A percentile compares a stretch with the other conserved stretches of the same genome.
These are phyloP conservation scores for Steccherinum ochraceum DNA, from an alignment of 768 basidiomycete species.

Conservation along the genomic window DNA sequence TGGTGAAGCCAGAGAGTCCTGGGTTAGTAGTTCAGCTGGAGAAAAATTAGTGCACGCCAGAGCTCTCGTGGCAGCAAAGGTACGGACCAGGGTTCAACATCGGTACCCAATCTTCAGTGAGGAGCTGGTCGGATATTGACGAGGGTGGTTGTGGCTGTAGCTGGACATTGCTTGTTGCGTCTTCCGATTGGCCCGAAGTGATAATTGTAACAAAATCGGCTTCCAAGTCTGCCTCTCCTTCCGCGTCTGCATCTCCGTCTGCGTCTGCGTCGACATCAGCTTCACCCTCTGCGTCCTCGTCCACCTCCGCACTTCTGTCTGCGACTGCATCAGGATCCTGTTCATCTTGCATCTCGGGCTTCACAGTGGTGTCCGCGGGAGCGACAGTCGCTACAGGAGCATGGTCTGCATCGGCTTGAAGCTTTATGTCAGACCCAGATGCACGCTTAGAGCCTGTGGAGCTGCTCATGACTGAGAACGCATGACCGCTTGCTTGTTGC, in stretches of 20 bases:
- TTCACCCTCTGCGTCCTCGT: not conserved
- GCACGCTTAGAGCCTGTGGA: too few species aligned
- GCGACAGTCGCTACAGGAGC: too few species aligned
- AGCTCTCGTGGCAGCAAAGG: not conserved
- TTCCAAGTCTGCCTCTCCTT: not conserved
- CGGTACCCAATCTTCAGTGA: not conserved
- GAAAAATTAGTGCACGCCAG: not conserved
- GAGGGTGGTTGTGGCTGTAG: not conserved
- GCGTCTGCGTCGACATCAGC: not conserved
- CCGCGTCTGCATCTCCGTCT: not conserved
- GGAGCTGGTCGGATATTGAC: not conserved
- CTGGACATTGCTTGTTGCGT: too few species aligned
- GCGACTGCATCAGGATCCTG: too few species aligned
- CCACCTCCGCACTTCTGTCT: not conserved
- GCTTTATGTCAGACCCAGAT: too few species aligned
- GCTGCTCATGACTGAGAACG: not conserved
- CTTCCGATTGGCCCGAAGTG: too few species aligned
- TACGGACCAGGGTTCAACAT: not conserved
- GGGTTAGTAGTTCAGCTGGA: not conserved
- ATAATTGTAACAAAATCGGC: too few species aligned
- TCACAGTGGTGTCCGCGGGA: too few species aligned
- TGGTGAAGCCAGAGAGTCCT: not conserved
- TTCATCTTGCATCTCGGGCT: too few species aligned
- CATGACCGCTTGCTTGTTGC: not conserved
- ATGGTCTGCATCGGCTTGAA: too few species aligned